Conservation (phyloP, 2,329 filamentous ascomycete species). For the Alternaria viburni region DNA sequence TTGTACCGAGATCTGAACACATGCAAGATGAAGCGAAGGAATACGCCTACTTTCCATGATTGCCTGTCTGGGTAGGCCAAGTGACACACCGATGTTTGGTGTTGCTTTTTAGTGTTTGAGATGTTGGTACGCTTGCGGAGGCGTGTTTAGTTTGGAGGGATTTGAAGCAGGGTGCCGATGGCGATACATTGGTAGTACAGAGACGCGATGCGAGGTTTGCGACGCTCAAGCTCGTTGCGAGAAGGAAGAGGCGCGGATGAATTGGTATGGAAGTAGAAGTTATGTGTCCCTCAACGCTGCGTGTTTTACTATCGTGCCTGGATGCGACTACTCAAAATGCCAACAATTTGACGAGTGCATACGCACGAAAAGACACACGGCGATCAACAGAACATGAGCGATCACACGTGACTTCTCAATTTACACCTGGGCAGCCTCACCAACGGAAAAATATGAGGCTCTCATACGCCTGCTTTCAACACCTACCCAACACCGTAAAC, state of each 20-base stretch:
- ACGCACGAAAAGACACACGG: not conserved
- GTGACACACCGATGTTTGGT: not conserved
- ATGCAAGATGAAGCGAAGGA: constrained; percentile 13
- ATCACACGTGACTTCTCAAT: not conserved
- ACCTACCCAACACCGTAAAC: constrained; percentile 11
- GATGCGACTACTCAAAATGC: not conserved
- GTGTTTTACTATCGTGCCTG: not conserved
- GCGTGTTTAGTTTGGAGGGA: not conserved
- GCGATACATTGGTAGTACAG: not conserved
- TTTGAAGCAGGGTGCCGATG: not conserved
- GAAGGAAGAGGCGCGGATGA: not conserved
- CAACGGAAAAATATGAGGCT: constrained; percentile 5
- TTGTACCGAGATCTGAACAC: not conserved
- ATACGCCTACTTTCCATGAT: constrained; percentile 12
- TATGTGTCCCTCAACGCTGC: not conserved
- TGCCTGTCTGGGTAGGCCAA: constrained; percentile 5
- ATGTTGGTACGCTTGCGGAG: not conserved
- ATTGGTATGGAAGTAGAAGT: not conserved
- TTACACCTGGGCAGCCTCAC: not conserved
- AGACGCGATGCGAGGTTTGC: not conserved
- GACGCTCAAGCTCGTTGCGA: not conserved
- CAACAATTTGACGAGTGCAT: not conserved
- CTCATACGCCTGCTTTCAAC: constrained; percentile 14
- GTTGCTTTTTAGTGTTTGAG: not conserved
- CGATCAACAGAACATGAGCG: not conserved